Base-by-base conservation (phyloP, 495 filamentous ascomycete genomes). In the Aspergillus cavernicola region DNA sequence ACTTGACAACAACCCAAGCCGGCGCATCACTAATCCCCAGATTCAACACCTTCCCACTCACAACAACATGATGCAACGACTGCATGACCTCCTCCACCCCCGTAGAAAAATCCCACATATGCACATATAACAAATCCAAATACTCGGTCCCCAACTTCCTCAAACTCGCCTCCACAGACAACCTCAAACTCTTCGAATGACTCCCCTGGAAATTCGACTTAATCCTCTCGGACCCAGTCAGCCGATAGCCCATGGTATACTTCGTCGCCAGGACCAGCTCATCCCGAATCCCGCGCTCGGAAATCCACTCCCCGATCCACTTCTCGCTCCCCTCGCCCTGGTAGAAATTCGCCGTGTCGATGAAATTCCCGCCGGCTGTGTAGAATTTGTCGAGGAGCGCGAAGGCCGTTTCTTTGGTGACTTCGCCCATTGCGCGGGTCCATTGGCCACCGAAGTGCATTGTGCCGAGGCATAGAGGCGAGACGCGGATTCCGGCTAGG, bases 271-370 rank as follows among this genome's bases (percentile, higher is more conserved):
- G n/a, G 18, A 92, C 85, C 41, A 87, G 76, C 52, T 83, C 65
- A 50, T 86, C 83, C 0, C 84, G 72, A 24, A 71, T 73, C 1
- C 66, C 63, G 12, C 75, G 68, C n/a, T 61, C 32, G 5, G 71
- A 70, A 77, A 90, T 78, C 81, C 81, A 85, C 53, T 85, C 81
- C 18, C 81, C 81, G 18, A 84, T 54, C 79, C 79, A 82, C 15
- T 52, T 53, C 60, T 85, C 81, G 13, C 67, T 76, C 45, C 81
- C 64, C 43, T 75, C 73, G 61, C 67, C 53, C 50, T 85, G 79
- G 64, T 81, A 81, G 58, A 66, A 70, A 47, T 72, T 76, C 10
- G 66, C 50, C 2, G 69, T 72, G 53, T 74, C 71, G 43, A 74
- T 63, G 52, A 74, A 74, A 52, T 80, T 80, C 19, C 72, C 78